Base-by-base conservation (phyloP, 371 early-diverging fungal genomes). In the Syncephalastrum contaminatum region DNA sequence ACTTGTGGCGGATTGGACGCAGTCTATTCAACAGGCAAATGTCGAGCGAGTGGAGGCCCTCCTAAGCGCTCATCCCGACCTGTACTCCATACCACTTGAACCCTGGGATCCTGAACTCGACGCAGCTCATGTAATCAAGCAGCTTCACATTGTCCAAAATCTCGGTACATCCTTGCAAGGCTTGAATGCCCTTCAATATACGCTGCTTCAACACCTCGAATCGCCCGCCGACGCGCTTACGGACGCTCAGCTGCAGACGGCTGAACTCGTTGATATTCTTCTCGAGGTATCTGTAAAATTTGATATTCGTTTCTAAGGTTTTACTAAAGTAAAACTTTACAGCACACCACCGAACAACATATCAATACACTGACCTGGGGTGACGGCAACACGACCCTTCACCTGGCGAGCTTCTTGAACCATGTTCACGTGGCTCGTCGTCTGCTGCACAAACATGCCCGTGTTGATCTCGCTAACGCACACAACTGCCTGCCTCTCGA, bases 1-100 rank as follows among this genome's bases (percentile, higher is more conserved):
- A 13, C 47, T 69, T 14, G 47, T 66, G 21, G 54, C 10, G 7
- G 76, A 73, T 16, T 72, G 76, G 76, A 60, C 66, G 15, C 54
- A 40, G 8, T 66, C 73, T 3, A 52, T 72, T 1, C 65, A 58
- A 16, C 56, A 65, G 30, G 51, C 52, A n/a, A 56, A 73, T 49
- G 47, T 62, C 3, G 43, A 44, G 25, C 54, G 47, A 21, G 55
- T 64, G 0, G 48, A 63, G 22, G 41, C 12, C 24, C 48, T 69
- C 16, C 20, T 66, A 2, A 18, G 50, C 22, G 48, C 51, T 5
- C 55, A 70, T 53, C 67, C 65, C 16, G 67, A 64, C 19, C 41
- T 75, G 48, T 49, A 69, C 43, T 75, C 69, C 69, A 65, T 56
- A 20, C 67, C 75, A 41, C 40, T 59, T 18, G 22, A 36, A 3